These are phyloP conservation scores for Candida freyschussii DNA, from an alignment of 1,139 yeast genomes.

Conservation along the genomic window DNA sequence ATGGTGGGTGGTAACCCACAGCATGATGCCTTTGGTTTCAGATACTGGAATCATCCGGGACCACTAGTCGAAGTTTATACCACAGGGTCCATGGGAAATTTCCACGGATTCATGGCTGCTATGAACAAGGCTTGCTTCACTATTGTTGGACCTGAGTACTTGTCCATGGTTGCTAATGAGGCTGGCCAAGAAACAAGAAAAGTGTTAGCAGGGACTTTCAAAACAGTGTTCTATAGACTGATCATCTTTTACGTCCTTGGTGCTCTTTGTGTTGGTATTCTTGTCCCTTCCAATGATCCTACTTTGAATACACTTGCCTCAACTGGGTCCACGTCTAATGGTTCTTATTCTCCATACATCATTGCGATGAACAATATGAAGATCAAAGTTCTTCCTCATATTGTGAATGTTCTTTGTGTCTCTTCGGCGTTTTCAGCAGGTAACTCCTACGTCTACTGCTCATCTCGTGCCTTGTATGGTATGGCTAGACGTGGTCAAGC, in stretches of 20 bases:
- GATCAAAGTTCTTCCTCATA: conserved; percentile 47
- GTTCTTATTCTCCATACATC: conserved; percentile 50
- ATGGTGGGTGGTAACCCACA: conserved; percentile 83
- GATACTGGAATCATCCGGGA: conserved; percentile 59
- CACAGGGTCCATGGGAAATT: conserved; percentile 48
- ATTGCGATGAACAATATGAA: conserved; percentile 46
- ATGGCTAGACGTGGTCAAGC: conserved; percentile 55
- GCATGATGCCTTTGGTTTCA: conserved; percentile 61
- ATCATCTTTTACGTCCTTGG: conserved; percentile 41
- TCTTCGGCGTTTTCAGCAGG: conserved; percentile 61
- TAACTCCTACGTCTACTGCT: conserved; percentile 55
- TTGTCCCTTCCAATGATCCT: conserved; percentile 43
- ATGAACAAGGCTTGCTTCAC: conserved; percentile 61
- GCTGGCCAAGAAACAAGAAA: conserved; percentile 45
- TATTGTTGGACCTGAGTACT: conserved; percentile 77
- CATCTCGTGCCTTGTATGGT: conserved; percentile 57
- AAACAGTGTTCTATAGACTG: conserved; percentile 42
- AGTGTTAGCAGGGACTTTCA: conserved; percentile 43
- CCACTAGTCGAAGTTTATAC: conserved; percentile 45
- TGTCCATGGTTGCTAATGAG: conserved; percentile 46
- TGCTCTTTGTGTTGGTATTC: conserved; percentile 41
- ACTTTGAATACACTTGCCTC: conserved; percentile 40
- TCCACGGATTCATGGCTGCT: conserved; percentile 64
- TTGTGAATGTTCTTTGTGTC: conserved; percentile 51
- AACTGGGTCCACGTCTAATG: conserved; percentile 42